phyloP scores from a whole-genome alignment of 169 alveolate genomes.

The Cystoisospora suis region DNA sequence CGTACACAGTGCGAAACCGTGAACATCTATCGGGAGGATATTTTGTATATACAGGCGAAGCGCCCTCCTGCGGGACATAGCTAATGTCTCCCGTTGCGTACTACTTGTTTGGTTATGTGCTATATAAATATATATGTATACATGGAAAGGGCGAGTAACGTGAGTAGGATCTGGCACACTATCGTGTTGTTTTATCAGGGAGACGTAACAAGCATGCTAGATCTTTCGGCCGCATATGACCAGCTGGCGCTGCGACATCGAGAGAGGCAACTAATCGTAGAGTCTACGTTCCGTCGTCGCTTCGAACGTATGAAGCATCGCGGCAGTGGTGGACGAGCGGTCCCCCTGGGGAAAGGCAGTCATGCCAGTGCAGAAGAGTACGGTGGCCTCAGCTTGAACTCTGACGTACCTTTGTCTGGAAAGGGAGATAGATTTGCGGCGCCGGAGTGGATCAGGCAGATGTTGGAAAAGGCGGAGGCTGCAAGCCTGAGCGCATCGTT shows the following conservation, averaged over 20 bases:
- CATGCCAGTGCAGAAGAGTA: not conserved
- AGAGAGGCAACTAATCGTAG: not conserved
- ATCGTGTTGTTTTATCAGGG: not conserved
- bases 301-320: too few relatives aligned
- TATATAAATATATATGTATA: not conserved
- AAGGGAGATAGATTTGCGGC: not conserved
- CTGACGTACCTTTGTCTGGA: too few relatives aligned
- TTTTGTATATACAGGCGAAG: too few relatives aligned
- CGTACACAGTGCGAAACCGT: too few relatives aligned
- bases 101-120: not conserved
- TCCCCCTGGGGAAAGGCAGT: not conserved
- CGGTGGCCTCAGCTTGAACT: too few relatives aligned
- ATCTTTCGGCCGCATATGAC: not conserved
- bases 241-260: not conserved
- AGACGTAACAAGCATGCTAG: slow-evolving; percentile 24
- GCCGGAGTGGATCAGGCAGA: not conserved
- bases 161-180: not conserved
- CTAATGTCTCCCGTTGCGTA: too few relatives aligned
- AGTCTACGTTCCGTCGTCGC: too few relatives aligned
- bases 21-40: too few relatives aligned
- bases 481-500: not conserved
- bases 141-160: not conserved
- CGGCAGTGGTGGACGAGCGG: too few relatives aligned
- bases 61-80: too few relatives aligned
- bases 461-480: not conserved